Conservation (phyloP, 192 early-diverging fungal genomes). For the Chytriomyces confervae region DNA sequence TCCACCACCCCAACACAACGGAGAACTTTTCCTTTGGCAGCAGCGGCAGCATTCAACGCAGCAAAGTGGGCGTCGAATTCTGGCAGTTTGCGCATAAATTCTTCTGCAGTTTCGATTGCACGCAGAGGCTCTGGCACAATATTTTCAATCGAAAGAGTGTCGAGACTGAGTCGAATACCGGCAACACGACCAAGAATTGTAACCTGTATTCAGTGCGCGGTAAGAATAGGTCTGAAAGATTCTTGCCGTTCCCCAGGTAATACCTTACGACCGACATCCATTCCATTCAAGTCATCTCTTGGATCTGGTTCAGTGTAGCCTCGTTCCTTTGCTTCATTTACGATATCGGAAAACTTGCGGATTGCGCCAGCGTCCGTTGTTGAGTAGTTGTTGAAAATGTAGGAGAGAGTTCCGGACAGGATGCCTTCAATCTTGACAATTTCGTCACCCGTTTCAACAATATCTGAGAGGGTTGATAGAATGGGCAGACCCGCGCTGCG, state of each 20-base stretch:
- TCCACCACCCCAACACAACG: constrained; percentile 94
- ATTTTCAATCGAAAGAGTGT: constrained; percentile 89
- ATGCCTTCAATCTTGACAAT: constrained; percentile 95
- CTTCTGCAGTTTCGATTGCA: constrained; percentile 67
- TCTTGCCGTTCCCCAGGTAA: neutral
- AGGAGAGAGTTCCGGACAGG: constrained; percentile 96
- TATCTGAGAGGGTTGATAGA: constrained; percentile 85
- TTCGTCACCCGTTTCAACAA: constrained; percentile 92
- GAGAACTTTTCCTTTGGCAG: constrained; percentile 75
- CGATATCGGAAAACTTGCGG: constrained; percentile 85
- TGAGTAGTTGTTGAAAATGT: constrained; percentile 98
- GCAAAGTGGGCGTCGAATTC: constrained; percentile 86
- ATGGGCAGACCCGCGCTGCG: constrained; percentile 91
- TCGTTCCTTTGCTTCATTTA: constrained; percentile 84
- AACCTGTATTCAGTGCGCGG: constrained; percentile 47
- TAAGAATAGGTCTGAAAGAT: neutral
- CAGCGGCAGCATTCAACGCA: constrained; percentile 79
- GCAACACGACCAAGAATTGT: constrained; percentile 87
- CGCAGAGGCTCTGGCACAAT: constrained; percentile 92
- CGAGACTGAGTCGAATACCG: constrained; percentile 77
- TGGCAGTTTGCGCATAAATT: constrained; percentile 86
- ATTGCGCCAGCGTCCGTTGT: constrained; percentile 46
- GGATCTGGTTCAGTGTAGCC: constrained; percentile 99
- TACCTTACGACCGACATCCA: constrained; percentile 99
- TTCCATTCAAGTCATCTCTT: constrained; percentile 96